phyloP scores from a whole-genome alignment of 2,329 filamentous ascomycete genomes.

The Sporothrix brasiliensis region DNA sequence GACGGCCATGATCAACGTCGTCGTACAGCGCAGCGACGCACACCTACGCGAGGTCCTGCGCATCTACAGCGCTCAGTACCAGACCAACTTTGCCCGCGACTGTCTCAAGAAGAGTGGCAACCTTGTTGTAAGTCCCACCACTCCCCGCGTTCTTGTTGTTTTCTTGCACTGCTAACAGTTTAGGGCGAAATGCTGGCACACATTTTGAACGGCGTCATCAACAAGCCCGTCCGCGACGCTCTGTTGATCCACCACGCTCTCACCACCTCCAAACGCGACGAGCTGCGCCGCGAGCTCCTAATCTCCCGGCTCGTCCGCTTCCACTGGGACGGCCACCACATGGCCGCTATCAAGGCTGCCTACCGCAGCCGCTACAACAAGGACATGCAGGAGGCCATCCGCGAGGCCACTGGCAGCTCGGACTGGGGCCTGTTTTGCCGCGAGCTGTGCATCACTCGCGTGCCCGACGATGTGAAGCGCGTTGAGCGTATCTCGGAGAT shows the following conservation, averaged over 20 bases:
- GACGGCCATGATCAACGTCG: slow-evolving; percentile 81
- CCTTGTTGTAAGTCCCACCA: slow-evolving; percentile 76
- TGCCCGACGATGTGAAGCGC: slow-evolving; percentile 61
- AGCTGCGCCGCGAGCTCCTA: slow-evolving; percentile 78
- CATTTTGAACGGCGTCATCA: slow-evolving; percentile 95
- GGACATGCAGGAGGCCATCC: slow-evolving; percentile 75
- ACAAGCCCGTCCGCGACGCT: slow-evolving; percentile 89
- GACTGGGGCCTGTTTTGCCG: slow-evolving; percentile 79
- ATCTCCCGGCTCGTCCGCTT: slow-evolving; percentile 84
- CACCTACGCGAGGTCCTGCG: slow-evolving; percentile 81
- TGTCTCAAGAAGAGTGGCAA: slow-evolving; percentile 88
- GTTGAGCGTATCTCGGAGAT: slow-evolving; percentile 49
- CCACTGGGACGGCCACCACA: slow-evolving; percentile 88
- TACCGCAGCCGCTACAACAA: slow-evolving; percentile 77
- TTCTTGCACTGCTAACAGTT: slow-evolving; percentile 10
- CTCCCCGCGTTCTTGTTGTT: neutral
- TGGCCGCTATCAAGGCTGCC: slow-evolving; percentile 76
- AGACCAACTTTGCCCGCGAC: slow-evolving; percentile 82
- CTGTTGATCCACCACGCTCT: slow-evolving; percentile 90
- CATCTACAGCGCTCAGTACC: slow-evolving; percentile 72
- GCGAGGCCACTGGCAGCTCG: slow-evolving; percentile 68
- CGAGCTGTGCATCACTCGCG: slow-evolving; percentile 65
- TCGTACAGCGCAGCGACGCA: slow-evolving; percentile 76
- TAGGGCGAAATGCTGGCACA: slow-evolving; percentile 94
- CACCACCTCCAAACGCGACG: slow-evolving; percentile 69